phyloP scores from a whole-genome alignment of 2,329 filamentous ascomycete species.

The Sphaceloma murrayae region DNA sequence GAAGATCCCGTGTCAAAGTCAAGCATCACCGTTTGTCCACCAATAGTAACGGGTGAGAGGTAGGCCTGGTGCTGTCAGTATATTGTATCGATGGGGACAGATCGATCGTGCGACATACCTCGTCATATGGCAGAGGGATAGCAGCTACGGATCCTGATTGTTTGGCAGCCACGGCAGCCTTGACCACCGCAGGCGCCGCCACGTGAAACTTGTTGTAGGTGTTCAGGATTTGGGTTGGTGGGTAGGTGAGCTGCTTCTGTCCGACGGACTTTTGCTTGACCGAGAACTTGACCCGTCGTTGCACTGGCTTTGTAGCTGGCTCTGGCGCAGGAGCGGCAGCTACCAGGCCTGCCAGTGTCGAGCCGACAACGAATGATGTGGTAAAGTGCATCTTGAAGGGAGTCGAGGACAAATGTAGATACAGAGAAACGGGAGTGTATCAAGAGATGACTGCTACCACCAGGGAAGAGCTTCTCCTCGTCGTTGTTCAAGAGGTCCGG shows the following conservation, averaged over 20 bases:
- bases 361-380: slow-evolving; percentile 23
- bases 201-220: slow-evolving; percentile 33
- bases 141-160: slow-evolving; percentile 33
- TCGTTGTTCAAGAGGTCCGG: slow-evolving; percentile 8
- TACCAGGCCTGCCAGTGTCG: slow-evolving; percentile 25
- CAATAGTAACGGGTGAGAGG: slow-evolving; percentile 50
- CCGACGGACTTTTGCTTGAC: slow-evolving; percentile 18
- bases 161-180: slow-evolving; percentile 28
- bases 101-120: slow-evolving; percentile 22
- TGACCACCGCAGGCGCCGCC: slow-evolving; percentile 25
- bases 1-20: slow-evolving; percentile 63
- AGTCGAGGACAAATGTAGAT: slow-evolving; percentile 1
- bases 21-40: slow-evolving; percentile 52
- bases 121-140: slow-evolving; percentile 32
- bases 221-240: slow-evolving; percentile 30
- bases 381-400: slow-evolving; percentile 26
- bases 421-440: background rate
- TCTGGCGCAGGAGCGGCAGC: slow-evolving; percentile 25
- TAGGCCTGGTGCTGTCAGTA: slow-evolving; percentile 23
- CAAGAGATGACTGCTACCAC: slow-evolving; percentile 7
- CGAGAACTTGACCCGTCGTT: slow-evolving; percentile 24
- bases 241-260: slow-evolving; percentile 30
- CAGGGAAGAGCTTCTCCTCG: background rate
- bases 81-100: too few species aligned
- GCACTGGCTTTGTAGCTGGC: slow-evolving; percentile 22